phyloP scores from a whole-genome alignment of 2,329 filamentous ascomycete species.

The Microthyrium microscopicum region DNA sequence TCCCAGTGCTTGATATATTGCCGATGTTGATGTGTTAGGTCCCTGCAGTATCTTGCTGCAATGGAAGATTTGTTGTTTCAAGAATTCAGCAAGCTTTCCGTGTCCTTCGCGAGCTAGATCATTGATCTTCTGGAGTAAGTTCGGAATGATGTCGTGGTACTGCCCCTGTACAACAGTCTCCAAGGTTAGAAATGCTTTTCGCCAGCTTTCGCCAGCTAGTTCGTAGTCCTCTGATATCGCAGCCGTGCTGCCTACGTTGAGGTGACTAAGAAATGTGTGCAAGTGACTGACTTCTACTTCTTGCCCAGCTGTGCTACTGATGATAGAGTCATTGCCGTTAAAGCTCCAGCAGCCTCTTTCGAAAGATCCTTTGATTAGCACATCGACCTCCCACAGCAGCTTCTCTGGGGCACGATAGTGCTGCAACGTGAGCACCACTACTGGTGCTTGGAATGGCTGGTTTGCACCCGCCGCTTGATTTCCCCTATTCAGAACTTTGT shows the following conservation, averaged over 20 bases:
- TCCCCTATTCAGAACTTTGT: not conserved
- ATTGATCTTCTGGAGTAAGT: conserved; percentile 1
- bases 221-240: not conserved
- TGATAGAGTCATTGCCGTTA: not conserved
- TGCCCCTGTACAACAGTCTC: not conserved
- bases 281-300: not conserved
- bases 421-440: too few species aligned
- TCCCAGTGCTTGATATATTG: not conserved
- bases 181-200: not conserved
- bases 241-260: not conserved
- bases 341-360: not conserved
- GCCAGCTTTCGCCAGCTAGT: not conserved
- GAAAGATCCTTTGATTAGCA: not conserved
- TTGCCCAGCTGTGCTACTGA: not conserved
- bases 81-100: not conserved
- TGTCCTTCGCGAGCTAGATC: not conserved
- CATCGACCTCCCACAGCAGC: not conserved
- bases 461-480: too few species aligned
- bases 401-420: too few species aligned
- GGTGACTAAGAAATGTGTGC: not conserved
- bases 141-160: conserved; percentile 4
- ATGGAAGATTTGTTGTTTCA: too few species aligned
- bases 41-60: too few species aligned
- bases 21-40: not conserved
- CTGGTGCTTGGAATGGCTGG: too few species aligned